Evolutionary conservation across 1,284 basidiomycete genomes (phyloP).

Genomic region (Leccinum ponderosum): DNA sequence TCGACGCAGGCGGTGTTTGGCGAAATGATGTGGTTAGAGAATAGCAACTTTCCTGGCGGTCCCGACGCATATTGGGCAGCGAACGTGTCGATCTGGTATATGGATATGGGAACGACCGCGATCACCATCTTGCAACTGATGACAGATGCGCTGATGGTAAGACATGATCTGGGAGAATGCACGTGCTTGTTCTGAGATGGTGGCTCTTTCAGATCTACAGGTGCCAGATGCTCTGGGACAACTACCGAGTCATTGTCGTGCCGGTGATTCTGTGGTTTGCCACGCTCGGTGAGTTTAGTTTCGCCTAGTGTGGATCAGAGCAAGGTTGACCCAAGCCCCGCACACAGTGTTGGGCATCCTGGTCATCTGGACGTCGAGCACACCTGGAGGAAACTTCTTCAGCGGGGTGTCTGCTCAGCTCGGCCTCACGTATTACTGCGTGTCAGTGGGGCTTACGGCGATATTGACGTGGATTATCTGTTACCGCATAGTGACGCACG

Average conservation of each 20-base stretch:
- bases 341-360: slow-evolving; percentile 23
- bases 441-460: slow-evolving; percentile 24
- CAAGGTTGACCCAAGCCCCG: not conserved
- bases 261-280: slow-evolving; percentile 24
- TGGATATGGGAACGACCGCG: slow-evolving; percentile 23
- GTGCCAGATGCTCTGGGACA: slow-evolving; percentile 22
- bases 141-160: slow-evolving; percentile 31
- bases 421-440: slow-evolving; percentile 26
- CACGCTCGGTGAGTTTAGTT: slow-evolving; percentile 24
- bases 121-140: slow-evolving; percentile 23
- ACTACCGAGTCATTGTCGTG: slow-evolving; percentile 14
- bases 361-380: slow-evolving; percentile 16
- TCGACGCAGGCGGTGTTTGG: slow-evolving; percentile 27
- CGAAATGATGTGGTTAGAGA: slow-evolving; percentile 26
- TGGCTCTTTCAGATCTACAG: slow-evolving; percentile 19
- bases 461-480: slow-evolving; percentile 25
- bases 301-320: accelerated
- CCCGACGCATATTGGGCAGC: slow-evolving; percentile 17
- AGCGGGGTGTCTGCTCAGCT: slow-evolving; percentile 17
- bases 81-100: slow-evolving; percentile 23
- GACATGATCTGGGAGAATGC: not conserved
- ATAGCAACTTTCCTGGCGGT: slow-evolving; percentile 16
- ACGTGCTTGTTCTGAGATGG: not conserved
- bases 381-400: slow-evolving; percentile 24
- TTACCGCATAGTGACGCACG: slow-evolving; percentile 22